These are phyloP conservation scores for Phytophthora cajani DNA, from an alignment of 352 stramenopile species.

Conservation along the genomic window DNA sequence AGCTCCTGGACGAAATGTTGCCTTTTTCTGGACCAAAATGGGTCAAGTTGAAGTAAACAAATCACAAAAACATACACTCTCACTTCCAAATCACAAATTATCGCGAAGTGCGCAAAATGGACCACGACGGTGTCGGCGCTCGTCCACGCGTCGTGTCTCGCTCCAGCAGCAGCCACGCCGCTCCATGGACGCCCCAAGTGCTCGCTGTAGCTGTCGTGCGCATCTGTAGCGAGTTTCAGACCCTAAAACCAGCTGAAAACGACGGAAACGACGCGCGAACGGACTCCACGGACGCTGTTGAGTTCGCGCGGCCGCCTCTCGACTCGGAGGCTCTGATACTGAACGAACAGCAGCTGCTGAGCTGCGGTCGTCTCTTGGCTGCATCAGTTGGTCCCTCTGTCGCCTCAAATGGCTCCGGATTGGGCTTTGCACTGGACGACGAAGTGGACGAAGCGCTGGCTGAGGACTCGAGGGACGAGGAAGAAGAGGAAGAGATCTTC, in stretches of 20 bases:
- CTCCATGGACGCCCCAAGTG: constrained; percentile 3
- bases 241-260: neutral
- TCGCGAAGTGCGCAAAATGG: constrained; percentile 1
- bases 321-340: constrained; percentile 21
- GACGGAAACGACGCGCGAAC: constrained; percentile 7
- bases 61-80: neutral
- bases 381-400: constrained; percentile 2
- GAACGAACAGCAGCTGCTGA: constrained; percentile 24
- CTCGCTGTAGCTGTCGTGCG: constrained; percentile 27
- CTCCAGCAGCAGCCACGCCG: constrained; percentile 4
- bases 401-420: constrained; percentile 1
- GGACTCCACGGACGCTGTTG: constrained; percentile 5
- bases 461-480: constrained; percentile 40
- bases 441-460: constrained; percentile 19
- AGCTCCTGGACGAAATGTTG: constrained; percentile 55
- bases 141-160: constrained; percentile 6
- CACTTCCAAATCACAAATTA: constrained; percentile 17
- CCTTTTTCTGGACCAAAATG: constrained; percentile 41
- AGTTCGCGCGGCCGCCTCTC: constrained; percentile 24
- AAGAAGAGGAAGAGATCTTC: constrained; percentile 77
- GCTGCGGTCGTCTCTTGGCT: constrained; percentile 14
- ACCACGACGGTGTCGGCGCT: constrained; percentile 2
- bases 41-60: constrained; percentile 21
- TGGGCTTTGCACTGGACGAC: constrained; percentile 30
- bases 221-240: constrained; percentile 4